Percentiles rank a stretch among this genome's conserved stretches.
These are phyloP conservation scores for Eruca vesicaria DNA, from an alignment of 441 rosid species.

Conservation along the genomic window DNA sequence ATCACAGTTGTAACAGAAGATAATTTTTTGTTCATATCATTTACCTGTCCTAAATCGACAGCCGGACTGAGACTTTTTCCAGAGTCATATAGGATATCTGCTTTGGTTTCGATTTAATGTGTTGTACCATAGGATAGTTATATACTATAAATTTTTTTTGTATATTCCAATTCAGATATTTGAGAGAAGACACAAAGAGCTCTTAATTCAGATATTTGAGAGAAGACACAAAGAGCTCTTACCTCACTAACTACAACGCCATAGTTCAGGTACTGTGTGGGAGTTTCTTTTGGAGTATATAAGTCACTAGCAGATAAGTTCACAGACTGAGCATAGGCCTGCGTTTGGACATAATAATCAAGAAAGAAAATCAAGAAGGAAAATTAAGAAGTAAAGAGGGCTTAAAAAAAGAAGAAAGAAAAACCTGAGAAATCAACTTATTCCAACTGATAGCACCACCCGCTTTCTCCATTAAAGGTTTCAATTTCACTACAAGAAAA, in stretches of 20 bases:
- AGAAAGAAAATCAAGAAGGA: conserved; percentile 9
- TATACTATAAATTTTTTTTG: too few species aligned
- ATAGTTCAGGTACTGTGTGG: conserved; percentile 60
- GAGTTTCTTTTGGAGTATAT: conserved; percentile 46
- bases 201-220: too few species aligned
- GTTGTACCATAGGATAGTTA: too few species aligned
- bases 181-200: conserved; percentile 22
- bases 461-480: too few species aligned
- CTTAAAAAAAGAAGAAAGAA: too few species aligned
- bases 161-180: too few species aligned
- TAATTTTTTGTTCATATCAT: neutral
- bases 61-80: conserved; percentile 95
- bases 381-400: too few species aligned
- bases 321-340: conserved; percentile 63
- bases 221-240: conserved; percentile 35
- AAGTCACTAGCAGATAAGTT: conserved; percentile 54
- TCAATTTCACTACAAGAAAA: too few species aligned
- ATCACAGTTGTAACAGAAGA: neutral
- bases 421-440: too few species aligned
- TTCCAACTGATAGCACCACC: too few species aligned
- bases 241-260: conserved; percentile 91
- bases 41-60: conserved; percentile 94
- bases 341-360: conserved; percentile 33
- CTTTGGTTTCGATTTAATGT: too few species aligned
- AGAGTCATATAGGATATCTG: conserved; percentile 81